Evolutionary conservation across 2,329 filamentous ascomycete species (phyloP).

Genomic region (Dryadomyces quercivorus): DNA sequence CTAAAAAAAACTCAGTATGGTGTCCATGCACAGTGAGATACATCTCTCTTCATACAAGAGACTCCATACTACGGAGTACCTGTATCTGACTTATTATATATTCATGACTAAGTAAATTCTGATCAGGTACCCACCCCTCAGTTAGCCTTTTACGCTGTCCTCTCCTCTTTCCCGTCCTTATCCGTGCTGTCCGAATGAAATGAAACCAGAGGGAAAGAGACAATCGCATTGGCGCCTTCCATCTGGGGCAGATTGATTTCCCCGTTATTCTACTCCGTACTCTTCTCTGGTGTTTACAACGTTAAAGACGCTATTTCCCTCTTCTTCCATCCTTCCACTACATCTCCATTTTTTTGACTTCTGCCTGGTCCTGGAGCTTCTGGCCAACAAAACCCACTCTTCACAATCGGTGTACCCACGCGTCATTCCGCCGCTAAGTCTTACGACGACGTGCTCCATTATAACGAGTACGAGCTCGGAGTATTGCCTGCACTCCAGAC

Average conservation of each 20-base stretch:
- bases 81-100: too few relatives aligned
- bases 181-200: slow-evolving; percentile 2
- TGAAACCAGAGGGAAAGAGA: not conserved
- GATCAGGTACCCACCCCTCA: not conserved
- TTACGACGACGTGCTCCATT: not conserved
- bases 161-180: slow-evolving; percentile 1
- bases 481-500: not conserved
- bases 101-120: too few relatives aligned
- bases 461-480: not conserved
- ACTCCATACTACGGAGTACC: too few relatives aligned
- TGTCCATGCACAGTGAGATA: too few relatives aligned
- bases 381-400: not conserved
- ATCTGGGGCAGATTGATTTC: not conserved
- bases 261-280: too few relatives aligned
- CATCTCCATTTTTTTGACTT: not conserved
- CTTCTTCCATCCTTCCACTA: not conserved
- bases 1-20: too few relatives aligned
- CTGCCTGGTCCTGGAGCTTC: not conserved
- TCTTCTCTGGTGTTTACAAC: not conserved
- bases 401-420: not conserved
- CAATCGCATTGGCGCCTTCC: not conserved
- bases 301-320: not conserved
- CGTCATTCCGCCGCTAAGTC: slow-evolving; percentile 4
- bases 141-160: not conserved
- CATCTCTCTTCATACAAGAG: too few relatives aligned